These are phyloP conservation scores for Codiaeum variegatum DNA, from an alignment of 441 rosid genomes.

Conservation along the genomic window DNA sequence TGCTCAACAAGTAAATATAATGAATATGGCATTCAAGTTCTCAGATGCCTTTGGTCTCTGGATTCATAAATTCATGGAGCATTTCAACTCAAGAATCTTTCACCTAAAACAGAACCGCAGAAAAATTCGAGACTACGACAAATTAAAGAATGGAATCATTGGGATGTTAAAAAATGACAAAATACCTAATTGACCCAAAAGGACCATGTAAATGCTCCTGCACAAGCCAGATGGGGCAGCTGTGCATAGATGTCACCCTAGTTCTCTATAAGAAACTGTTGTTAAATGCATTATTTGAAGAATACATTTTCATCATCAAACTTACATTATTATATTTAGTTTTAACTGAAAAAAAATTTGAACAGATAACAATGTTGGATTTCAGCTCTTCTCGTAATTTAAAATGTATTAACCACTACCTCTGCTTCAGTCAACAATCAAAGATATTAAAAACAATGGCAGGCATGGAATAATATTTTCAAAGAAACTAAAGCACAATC, in stretches of 20 bases:
- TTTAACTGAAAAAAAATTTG: background rate
- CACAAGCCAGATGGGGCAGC: slow-evolving; percentile 6
- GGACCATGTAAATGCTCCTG: background rate
- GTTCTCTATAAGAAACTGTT: background rate
- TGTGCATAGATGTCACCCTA: background rate
- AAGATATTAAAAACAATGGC: background rate
- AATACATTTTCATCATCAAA: background rate
- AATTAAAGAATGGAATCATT: background rate
- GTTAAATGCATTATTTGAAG: background rate
- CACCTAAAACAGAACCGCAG: background rate
- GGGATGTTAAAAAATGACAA: background rate
- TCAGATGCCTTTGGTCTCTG: background rate
- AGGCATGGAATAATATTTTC: background rate
- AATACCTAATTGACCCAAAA: background rate
- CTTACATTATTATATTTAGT: background rate
- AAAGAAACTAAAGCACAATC: background rate
- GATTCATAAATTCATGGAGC: background rate
- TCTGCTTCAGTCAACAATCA: background rate
- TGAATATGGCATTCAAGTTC: background rate
- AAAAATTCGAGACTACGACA: background rate
- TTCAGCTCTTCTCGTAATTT: background rate
- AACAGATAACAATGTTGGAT: background rate
- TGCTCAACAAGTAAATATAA: slow-evolving; percentile 1
- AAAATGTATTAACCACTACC: background rate
- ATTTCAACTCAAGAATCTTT: background rate